These are phyloP conservation scores for Coniosporium tulheliwenetii DNA, from an alignment of 2,329 filamentous ascomycete species.

Conservation along the genomic window DNA sequence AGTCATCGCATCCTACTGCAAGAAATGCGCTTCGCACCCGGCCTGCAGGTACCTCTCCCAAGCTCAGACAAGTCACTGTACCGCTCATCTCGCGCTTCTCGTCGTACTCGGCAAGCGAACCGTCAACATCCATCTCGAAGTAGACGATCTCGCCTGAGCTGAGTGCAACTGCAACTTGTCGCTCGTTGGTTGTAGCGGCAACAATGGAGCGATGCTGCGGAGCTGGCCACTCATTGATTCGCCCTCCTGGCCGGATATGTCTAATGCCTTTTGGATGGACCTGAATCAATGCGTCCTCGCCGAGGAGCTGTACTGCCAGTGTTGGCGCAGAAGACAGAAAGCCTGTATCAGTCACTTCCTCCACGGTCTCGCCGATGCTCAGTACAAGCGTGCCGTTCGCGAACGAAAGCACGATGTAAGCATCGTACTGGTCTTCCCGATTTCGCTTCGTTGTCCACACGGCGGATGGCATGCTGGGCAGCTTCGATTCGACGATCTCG, in stretches of 20 bases:
- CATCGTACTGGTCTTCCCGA: conserved; percentile 69
- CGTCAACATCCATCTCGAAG: conserved; percentile 92
- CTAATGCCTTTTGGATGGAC: conserved; percentile 94
- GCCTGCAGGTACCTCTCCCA: conserved; percentile 85
- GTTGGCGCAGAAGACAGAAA: conserved; percentile 83
- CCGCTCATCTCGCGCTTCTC: conserved; percentile 92
- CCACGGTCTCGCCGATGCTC: conserved; percentile 91
- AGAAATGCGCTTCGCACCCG: conserved; percentile 80
- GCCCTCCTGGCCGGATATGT: conserved; percentile 62
- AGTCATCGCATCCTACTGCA: conserved; percentile 92
- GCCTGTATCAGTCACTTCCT: conserved; percentile 86
- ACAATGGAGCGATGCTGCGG: conserved; percentile 93
- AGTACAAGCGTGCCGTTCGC: conserved; percentile 80
- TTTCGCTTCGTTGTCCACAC: conserved; percentile 93
- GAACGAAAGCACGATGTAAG: conserved; percentile 91
- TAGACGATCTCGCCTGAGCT: conserved; percentile 96
- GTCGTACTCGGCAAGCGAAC: conserved; percentile 78
- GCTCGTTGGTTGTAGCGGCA: conserved; percentile 80
- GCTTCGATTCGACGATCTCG: conserved; percentile 86
- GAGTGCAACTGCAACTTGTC: conserved; percentile 83
- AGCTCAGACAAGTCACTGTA: conserved; percentile 84
- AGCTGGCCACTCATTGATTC: conserved; percentile 83
- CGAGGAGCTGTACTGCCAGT: conserved; percentile 82
- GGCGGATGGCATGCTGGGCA: conserved; percentile 74
- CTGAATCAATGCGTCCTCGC: conserved; percentile 82